Base-by-base conservation (phyloP, 768 basidiomycete species). In the Kondoa malvinella region DNA sequence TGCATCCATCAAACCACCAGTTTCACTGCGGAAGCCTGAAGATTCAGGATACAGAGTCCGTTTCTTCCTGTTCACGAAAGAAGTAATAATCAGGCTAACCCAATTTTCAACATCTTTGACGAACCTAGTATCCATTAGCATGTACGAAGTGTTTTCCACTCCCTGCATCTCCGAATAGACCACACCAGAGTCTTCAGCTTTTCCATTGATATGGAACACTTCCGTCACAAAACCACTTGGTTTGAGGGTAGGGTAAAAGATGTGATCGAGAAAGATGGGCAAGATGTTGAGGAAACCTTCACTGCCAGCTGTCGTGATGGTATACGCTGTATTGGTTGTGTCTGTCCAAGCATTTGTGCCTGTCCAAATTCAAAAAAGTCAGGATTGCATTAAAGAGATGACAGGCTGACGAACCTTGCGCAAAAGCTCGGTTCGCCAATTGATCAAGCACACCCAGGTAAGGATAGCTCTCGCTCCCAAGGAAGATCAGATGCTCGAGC, bases 361-460 rank as follows among this genome's bases (percentile, higher is more conserved):
- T 72, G 67, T 34, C 67, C 65, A 32, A 56, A 60, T 15, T 68
- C 64, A 59, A 67, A 68, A 32, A 4, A 1, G 31, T 0, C 1
- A 8, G 0, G 3, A 4, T 0, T 25, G 21, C 56, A 56, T 12
- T 4, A 40, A 1, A 1, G 30, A 27, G 31, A 33, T n/a, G n/a
- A n/a, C n/a, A n/a, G n/a, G 77, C 77, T 29, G 75, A 77, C 8
- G 87, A 89, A 34, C 89, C 89, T 70, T 88, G 84, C 4, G 89
- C 87, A 76, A 92, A 91, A 25, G 89, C 89, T 66, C 92, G 84
- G 76, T 96, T 97, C 1, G 95, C 95, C 26, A 99, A 81, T 67
- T 88, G 85, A 78, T 97, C 94, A 66, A 99, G 83, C 65, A 96
- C 86, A 26, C 92, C 94, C 76, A 97, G 96, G 81, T 89, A 89